Evolutionary conservation across 1,284 basidiomycete species (phyloP), one percentile per base, ranked within the genome.

Genomic region (Mycena citricolor): DNA sequence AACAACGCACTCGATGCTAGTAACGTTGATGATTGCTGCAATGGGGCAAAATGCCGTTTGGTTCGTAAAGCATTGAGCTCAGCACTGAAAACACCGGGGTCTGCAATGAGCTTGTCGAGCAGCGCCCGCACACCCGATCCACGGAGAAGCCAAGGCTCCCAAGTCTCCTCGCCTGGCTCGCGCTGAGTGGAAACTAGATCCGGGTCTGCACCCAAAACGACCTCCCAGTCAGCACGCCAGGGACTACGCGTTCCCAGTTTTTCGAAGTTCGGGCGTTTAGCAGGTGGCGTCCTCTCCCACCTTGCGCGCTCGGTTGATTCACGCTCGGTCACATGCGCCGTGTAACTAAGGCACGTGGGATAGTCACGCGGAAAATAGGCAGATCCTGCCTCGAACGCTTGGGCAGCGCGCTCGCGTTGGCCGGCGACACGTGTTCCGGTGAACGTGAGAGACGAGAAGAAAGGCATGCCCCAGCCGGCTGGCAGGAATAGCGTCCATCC

Each of bases 401-500:
- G 88, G 3, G 81, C 81, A 52, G 76, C 73, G 16, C 82, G 75
- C 59, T 95, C 90, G 14, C 81, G 77, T 55, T 93, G 81, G 1
- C 93, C 93, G 2, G 76, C 86, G 7, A 94, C 76, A 4, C 90
- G 83, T 0, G 86, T 87, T 17, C 86, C 84, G 1, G 91, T 90
- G 63, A 83, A 82, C 7, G 77, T 73, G 31, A 97, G 76, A 1
- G 92, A 93, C 20, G 75, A 76, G 50, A 90, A 80, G 64, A 97
- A 90, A 1, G 91, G 73, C 84, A 92, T 93, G 1, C 78, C 74
- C 92, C 92, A 97, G 8, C 90, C 90, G 2, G 79, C 71, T 2
- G 94, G 93, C 23, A 94, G 64, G 20, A 94, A 69, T 5, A 97
- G 67, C 2, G 83, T 90, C 84, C 86, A 95, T 25, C 92, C 91